Conservation (phyloP, 2,329 filamentous ascomycete genomes). For the Beauveria sp. region DNA sequence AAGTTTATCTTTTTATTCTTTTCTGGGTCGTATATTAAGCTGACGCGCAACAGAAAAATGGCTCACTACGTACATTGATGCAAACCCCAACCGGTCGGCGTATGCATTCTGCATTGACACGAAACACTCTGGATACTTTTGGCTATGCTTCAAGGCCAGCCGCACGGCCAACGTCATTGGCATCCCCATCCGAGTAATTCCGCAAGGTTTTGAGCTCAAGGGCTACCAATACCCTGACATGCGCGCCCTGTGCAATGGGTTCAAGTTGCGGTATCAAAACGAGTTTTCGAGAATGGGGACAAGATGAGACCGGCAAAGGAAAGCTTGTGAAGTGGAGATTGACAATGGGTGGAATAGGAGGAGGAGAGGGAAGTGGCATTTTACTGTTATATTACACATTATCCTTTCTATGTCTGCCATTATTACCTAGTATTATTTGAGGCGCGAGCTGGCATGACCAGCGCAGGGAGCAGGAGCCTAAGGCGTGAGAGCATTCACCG, state of each 20-base stretch:
- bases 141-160: constrained; percentile 92
- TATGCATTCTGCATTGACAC: constrained; percentile 95
- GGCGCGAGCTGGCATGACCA: neutral
- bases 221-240: constrained; percentile 89
- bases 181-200: constrained; percentile 85
- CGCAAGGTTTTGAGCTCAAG: constrained; percentile 86
- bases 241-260: constrained; percentile 90
- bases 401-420: neutral
- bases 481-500: neutral
- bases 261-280: constrained; percentile 72
- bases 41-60: constrained; percentile 63
- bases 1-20: constrained; percentile 32
- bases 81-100: constrained; percentile 86
- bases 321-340: neutral
- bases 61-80: constrained; percentile 91
- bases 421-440: neutral
- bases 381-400: constrained; percentile 8
- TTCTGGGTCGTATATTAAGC: neutral
- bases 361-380: neutral
- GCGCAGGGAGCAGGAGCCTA: neutral
- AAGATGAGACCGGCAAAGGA: constrained; percentile 17
- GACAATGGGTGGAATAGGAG: neutral
- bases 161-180: constrained; percentile 63
- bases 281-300: constrained; percentile 55
- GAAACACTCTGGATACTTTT: constrained; percentile 90